Evolutionary conservation across 1,284 basidiomycete genomes (phyloP).

Genomic region (Sutorius eximius): DNA sequence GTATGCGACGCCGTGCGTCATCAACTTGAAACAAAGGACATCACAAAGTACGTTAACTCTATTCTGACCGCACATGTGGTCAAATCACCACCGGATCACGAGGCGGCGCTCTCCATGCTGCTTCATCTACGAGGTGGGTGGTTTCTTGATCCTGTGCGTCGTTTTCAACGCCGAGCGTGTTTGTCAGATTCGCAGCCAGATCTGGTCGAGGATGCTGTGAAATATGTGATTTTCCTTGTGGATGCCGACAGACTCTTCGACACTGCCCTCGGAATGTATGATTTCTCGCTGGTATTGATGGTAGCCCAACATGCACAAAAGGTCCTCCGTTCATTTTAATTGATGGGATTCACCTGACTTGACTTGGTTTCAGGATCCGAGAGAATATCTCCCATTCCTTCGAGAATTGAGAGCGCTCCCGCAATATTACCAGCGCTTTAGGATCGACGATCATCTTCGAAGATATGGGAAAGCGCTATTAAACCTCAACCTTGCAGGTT

Average conservation of each 20-base stretch:
- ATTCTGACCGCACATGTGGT: conserved; percentile 93
- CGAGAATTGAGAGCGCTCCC: conserved; percentile 84
- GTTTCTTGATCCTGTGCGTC: neutral
- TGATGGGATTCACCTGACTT: conserved; percentile 6
- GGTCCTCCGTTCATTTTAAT: conserved; percentile 42
- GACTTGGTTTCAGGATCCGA: conserved; percentile 72
- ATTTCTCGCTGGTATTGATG: conserved; percentile 94
- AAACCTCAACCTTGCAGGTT: conserved; percentile 77
- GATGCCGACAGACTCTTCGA: conserved; percentile 93
- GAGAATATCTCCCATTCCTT: conserved; percentile 97
- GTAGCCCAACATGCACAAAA: conserved; percentile 97
- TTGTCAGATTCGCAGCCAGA: conserved; percentile 65
- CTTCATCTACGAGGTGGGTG: conserved; percentile 70
- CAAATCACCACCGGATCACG: conserved; percentile 90
- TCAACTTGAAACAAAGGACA: conserved; percentile 71
- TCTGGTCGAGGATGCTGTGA: conserved; percentile 92
- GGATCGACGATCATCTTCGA: conserved; percentile 91
- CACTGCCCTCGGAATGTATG: conserved; percentile 97
- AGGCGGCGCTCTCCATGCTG: conserved; percentile 79
- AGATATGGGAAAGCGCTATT: conserved; percentile 74
- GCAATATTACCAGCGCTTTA: conserved; percentile 82
- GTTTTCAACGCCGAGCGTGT: neutral
- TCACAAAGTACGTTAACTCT: conserved; percentile 84
- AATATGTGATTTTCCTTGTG: conserved; percentile 97
- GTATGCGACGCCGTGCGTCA: conserved; percentile 80